Base-by-base conservation (phyloP, 2,329 filamentous ascomycete genomes). In the Talaromyces rugulosus region DNA sequence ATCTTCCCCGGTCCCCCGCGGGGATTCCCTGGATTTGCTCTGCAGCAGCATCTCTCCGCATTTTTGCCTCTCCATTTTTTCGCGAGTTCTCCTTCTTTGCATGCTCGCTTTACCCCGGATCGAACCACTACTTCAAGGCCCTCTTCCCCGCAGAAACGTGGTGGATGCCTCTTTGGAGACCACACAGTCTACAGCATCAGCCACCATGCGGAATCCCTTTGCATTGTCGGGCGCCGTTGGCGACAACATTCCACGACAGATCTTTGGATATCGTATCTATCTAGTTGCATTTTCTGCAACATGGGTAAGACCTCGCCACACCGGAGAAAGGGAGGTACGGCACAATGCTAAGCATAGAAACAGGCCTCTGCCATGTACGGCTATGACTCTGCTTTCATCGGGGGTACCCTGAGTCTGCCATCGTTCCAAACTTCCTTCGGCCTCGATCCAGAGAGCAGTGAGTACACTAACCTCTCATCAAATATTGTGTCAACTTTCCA, bases 361-460 rank as follows among this genome's bases (percentile, higher is more conserved):
- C 3, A 62, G 55, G 60, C 60, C 6, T 62, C 60, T 16, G 55
- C 55, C 11, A 58, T 62, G 54, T 62, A 58, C 4, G 55, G 60
- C 6, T 62, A 62, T 30, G 60, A 62, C 40, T 57, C 60, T 31
- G 60, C 54, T 6, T 62, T 62, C 47, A 62, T 62, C 47, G 60
- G 60, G 5, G 60, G 60, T 42, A 58, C 60, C 5, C 31, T 62
- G 12, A 50, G 18, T 31, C 60, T 62, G 8, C 42, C 55, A 27
- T 53, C 60, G 12, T 62, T 62, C 47, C 33, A 58, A 33, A 34
- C 5, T 8, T 57, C 54, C 31, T 62, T 62, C 18, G 60, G 60
- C 56, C 28, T 62, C 12, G 52, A 42, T 7, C 11, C 18, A 40
- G n/a, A 44, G 2, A 58, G 33, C 11, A 16, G 44, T 47, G n/a